Percentiles rank a stretch among this genome's conserved stretches.
phyloP scores from a whole-genome alignment of 148 eudicot species.

The Talinum fruticosum region DNA sequence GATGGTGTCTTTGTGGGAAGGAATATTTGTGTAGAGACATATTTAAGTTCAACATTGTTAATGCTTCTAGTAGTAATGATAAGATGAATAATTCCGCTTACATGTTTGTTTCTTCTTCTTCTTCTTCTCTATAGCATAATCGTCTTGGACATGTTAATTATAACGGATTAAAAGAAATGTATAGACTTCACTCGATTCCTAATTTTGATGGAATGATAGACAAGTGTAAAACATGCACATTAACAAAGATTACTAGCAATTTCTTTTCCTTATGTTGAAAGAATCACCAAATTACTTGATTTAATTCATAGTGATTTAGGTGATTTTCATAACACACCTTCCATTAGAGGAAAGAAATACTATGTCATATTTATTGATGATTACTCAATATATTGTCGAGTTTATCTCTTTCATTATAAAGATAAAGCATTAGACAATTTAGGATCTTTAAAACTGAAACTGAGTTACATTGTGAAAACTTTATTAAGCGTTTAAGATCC shows the following conservation, averaged over 20 bases:
- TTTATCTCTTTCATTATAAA: constrained; percentile 15
- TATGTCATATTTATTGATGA: background rate
- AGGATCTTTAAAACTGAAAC: background rate
- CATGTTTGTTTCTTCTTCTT: too few species aligned
- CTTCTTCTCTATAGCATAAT: too few species aligned
- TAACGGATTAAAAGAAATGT: too few species aligned
- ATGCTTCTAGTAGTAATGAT: background rate
- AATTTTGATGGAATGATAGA: background rate
- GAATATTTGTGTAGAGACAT: background rate
- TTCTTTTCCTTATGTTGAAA: background rate
- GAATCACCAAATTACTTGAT: background rate
- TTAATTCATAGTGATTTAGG: too few species aligned
- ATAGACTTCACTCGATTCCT: background rate
- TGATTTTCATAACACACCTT: too few species aligned
- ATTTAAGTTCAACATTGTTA: background rate
- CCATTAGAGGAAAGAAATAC: too few species aligned
- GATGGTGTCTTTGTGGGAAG: background rate
- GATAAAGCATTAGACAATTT: constrained; percentile 14
- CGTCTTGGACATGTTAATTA: background rate
- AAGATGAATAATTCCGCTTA: background rate
- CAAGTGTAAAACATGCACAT: background rate
- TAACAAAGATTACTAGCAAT: background rate
- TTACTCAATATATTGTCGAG: constrained; percentile 1
- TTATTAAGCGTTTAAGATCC: too few species aligned
- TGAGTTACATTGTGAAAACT: too few species aligned